Percentiles rank a stretch among this genome's conserved stretches.
phyloP scores from a whole-genome alignment of 169 alveolate genomes.

The Plasmodium ovale region DNA sequence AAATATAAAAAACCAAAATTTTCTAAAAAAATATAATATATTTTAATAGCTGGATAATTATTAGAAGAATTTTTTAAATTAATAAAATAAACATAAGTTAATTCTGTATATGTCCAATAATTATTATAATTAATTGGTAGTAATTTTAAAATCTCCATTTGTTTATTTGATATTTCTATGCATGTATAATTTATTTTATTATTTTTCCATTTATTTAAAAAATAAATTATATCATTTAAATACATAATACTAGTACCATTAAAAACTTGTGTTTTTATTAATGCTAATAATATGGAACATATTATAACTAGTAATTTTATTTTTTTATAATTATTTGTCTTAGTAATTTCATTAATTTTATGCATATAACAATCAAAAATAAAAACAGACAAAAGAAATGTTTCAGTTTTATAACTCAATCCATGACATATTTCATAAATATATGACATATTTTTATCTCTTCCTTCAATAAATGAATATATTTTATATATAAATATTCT shows the following conservation, averaged over 20 bases:
- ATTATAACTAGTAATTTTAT: conserved; percentile 47
- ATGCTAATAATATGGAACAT: conserved; percentile 50
- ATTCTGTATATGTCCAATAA: conserved; percentile 66
- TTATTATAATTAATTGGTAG: conserved; percentile 60
- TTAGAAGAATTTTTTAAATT: conserved; percentile 62
- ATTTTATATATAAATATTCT: conserved; percentile 62
- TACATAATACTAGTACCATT: conserved; percentile 64
- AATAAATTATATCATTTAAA: conserved; percentile 44
- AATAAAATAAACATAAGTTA: conserved; percentile 63
- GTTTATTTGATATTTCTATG: conserved; percentile 66
- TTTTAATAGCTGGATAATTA: conserved; percentile 66
- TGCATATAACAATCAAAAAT: conserved; percentile 69
- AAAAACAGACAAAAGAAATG: conserved; percentile 50
- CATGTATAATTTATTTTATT: conserved; percentile 58
- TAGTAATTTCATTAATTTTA: conserved; percentile 40
- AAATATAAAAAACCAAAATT: conserved; percentile 62
- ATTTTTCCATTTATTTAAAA: conserved; percentile 33
- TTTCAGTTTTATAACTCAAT: conserved; percentile 52
- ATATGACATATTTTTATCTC: conserved; percentile 43
- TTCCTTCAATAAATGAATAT: conserved; percentile 51
- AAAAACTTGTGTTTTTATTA: conserved; percentile 61
- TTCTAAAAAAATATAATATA: conserved; percentile 56
- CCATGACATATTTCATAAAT: conserved; percentile 69
- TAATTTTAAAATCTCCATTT: conserved; percentile 60
- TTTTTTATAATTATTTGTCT: conserved; percentile 63